These are phyloP conservation scores for Yamadazyma diospyri DNA, from an alignment of 1,139 yeast species.

Conservation along the genomic window DNA sequence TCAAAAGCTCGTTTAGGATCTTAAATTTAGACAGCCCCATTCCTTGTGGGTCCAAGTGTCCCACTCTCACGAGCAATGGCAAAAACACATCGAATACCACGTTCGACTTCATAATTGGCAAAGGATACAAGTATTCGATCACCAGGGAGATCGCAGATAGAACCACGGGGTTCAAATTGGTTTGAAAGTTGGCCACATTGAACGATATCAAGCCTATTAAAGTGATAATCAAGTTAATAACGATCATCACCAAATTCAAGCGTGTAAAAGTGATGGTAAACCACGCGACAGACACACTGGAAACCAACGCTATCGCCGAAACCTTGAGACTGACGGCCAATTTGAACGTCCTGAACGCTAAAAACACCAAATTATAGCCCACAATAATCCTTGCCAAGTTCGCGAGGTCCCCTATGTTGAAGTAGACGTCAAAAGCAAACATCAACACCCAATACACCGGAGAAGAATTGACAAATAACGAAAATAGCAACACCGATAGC, in stretches of 20 bases:
- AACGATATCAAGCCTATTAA: constrained; percentile 3
- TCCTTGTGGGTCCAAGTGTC: constrained; percentile 4
- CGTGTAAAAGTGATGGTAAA: background rate
- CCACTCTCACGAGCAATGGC: constrained; percentile 11
- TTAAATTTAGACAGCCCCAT: constrained; percentile 6
- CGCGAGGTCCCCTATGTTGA: constrained; percentile 5
- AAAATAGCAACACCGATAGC: constrained; percentile 22
- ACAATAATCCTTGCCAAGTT: constrained; percentile 9
- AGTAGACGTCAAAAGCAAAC: constrained; percentile 20
- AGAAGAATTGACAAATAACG: constrained; percentile 25
- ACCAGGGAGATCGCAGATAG: constrained; percentile 4
- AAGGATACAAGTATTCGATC: constrained; percentile 6
- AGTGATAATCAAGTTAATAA: constrained; percentile 1
- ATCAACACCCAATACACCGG: constrained; percentile 25
- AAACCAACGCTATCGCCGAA: background rate
- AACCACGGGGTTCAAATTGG: constrained; percentile 4
- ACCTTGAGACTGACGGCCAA: constrained; percentile 3
- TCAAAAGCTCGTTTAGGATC: constrained; percentile 39
- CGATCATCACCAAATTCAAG: constrained; percentile 3
- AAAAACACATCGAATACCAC: constrained; percentile 3
- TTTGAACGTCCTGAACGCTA: constrained; percentile 15
- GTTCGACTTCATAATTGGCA: constrained; percentile 3
- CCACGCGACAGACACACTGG: background rate
- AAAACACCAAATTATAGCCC: constrained; percentile 19
- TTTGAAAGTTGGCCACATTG: constrained; percentile 3